A percentile compares a stretch with the other conserved stretches of the same genome.
Conservation (phyloP, 108 stramenopile species). For the Thalassiosira profunda region DNA sequence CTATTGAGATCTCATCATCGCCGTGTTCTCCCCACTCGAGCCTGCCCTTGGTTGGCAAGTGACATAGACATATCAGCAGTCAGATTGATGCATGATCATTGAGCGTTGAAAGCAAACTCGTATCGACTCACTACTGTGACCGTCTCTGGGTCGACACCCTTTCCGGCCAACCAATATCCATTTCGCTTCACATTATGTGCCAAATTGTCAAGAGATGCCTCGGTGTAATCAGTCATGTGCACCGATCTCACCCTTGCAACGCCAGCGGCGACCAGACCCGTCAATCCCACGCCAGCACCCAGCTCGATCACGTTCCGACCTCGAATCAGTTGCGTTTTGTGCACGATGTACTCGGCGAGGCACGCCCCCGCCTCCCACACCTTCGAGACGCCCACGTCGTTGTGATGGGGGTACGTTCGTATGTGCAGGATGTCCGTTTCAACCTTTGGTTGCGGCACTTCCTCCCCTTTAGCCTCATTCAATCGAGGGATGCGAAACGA, state of each 20-base stretch:
- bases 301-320: conserved; percentile 57
- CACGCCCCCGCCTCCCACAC: conserved; percentile 81
- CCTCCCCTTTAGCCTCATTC: neutral
- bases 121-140: conserved; percentile 17
- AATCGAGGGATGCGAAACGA: conserved; percentile 40
- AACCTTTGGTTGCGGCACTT: neutral
- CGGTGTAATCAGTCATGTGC: conserved; percentile 77
- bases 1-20: neutral
- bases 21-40: conserved; percentile 65
- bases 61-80: no score
- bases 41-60: conserved; percentile 28
- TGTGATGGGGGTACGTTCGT: conserved; percentile 70
- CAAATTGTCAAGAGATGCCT: conserved; percentile 59
- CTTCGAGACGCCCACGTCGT: conserved; percentile 70
- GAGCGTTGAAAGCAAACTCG: no score
- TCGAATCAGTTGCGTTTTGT: conserved; percentile 22
- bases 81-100: no score
- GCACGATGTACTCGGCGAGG: conserved; percentile 64
- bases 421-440: conserved; percentile 29
- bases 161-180: conserved; percentile 41
- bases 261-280: conserved; percentile 62
- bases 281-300: conserved; percentile 75
- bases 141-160: conserved; percentile 13
- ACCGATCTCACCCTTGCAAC: conserved; percentile 37
- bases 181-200: conserved; percentile 62